A percentile compares a stretch with the other conserved stretches of the same genome.
phyloP scores from a whole-genome alignment of 2,329 filamentous ascomycete genomes.

The Microdochium nivale region DNA sequence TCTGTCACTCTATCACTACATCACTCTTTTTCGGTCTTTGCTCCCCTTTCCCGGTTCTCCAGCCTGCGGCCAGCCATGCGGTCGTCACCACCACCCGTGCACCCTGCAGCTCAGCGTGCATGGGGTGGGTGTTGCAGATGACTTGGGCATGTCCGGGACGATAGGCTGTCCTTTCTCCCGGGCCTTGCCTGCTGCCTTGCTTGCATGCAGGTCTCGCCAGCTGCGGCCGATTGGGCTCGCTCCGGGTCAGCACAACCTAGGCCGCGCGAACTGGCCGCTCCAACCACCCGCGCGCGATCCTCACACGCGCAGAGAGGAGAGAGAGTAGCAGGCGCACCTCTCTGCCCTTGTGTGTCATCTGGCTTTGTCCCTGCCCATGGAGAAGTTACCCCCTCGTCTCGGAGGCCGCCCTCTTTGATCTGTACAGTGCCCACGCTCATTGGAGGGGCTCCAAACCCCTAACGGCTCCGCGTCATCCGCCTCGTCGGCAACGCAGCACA shows the following conservation, averaged over 20 bases:
- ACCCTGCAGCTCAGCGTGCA: slow-evolving; percentile 11
- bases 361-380: too few relatives aligned
- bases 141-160: slow-evolving; percentile 14
- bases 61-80: background rate
- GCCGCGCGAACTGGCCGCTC: too few relatives aligned
- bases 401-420: too few relatives aligned
- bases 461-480: too few relatives aligned
- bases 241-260: background rate
- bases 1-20: slow-evolving; percentile 5
- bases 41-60: background rate
- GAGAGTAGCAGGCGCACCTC: too few relatives aligned
- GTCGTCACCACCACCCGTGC: slow-evolving; percentile 13
- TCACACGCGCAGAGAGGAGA: too few relatives aligned
- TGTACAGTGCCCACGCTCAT: too few relatives aligned
- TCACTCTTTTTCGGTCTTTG: slow-evolving; percentile 5
- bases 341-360: too few relatives aligned
- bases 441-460: too few relatives aligned
- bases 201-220: slow-evolving; percentile 1
- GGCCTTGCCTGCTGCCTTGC: slow-evolving; percentile 5
- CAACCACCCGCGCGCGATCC: too few relatives aligned
- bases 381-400: too few relatives aligned
- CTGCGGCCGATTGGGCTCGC: background rate
- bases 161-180: slow-evolving; percentile 22
- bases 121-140: slow-evolving; percentile 20
- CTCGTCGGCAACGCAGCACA: too few relatives aligned